Conservation (phyloP, 371 early-diverging fungal genomes). For the Amoeboaphelidium protococcarum region DNA sequence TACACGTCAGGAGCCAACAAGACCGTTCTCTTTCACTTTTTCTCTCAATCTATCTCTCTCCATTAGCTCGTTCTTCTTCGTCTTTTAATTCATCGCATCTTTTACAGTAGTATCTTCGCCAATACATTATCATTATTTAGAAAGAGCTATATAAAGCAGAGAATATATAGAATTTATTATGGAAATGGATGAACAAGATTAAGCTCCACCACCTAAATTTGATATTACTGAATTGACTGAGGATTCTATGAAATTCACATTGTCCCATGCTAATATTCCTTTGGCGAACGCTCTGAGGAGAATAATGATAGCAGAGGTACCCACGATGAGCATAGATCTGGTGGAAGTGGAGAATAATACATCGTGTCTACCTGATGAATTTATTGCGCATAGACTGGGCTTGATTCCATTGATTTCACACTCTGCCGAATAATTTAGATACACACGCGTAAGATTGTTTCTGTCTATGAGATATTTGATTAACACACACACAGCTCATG, state of each 20-base stretch:
- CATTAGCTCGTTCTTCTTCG: no score
- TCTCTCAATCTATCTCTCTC: no score
- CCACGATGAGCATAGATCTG: constrained; percentile 97
- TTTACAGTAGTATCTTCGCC: no score
- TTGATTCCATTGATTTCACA: constrained; percentile 74
- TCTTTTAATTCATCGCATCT: no score
- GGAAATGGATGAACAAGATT: no score
- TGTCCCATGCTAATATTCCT: constrained; percentile 22
- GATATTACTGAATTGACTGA: neutral
- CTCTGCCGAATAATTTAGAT: constrained; percentile 45
- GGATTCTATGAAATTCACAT: constrained; percentile 1
- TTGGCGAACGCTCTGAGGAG: constrained; percentile 88
- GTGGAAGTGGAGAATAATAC: constrained; percentile 87
- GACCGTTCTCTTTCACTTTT: no score
- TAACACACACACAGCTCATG: constrained; percentile 2
- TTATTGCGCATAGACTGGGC: constrained; percentile 92
- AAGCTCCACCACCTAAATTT: no score
- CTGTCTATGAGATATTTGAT: neutral
- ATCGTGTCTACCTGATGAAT: constrained; percentile 93
- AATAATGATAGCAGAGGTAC: constrained; percentile 90
- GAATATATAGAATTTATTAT: no score
- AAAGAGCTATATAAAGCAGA: no score
- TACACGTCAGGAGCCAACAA: no score
- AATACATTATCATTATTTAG: no score
- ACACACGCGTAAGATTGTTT: constrained; percentile 31